Evolutionary conservation across 2,329 filamentous ascomycete genomes (phyloP), one percentile per base, ranked within the genome.

Genomic region (Alternaria sp.): DNA sequence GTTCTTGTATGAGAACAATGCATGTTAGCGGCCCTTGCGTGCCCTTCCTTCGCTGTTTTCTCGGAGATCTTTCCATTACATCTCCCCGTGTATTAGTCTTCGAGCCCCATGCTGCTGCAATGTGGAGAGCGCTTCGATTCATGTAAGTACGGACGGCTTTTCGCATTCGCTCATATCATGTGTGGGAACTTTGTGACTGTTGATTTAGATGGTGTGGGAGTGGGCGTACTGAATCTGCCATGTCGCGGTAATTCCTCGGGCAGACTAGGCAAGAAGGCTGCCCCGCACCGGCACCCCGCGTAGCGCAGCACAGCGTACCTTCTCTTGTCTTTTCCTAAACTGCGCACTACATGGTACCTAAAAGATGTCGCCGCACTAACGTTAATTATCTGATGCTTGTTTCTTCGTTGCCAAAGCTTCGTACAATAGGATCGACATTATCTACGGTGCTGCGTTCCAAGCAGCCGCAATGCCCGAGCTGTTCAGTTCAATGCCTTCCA

Each of bases 381-480:
- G 1, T 40, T n/a, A 1, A 40, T 40, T 6, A 40, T 40, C 36
- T 40, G 36, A 40, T 40, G n/a, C 36, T 40, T 40, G 36, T 40
- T 40, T 11, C n/a, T 40, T 40, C 36, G 1, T 9, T 40, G n/a
- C 36, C 9, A 40, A 11, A 40, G 36, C 36, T 40, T 40, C 5
- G 36, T 40, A 11, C 36, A 3, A 0, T 40, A 40, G 1, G 1
- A 0, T 49, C 25, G 9, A 49, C 46, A 26, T 2, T 9, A 49
- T 30, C 23, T 1, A 11, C 6, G 21, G 36, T 30, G 54, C 28
- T 55, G 59, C 59, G 53, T 15, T 59, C 30, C 67, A 69, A 59
- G 52, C 59, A 55, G 65, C 62, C 51, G 67, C 65, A 64, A 64
- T 69, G 65, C 67, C 67, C 45, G 57, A 67, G 63, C 65, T 69